Evolutionary conservation across 495 filamentous ascomycete species (phyloP), one percentile per base, ranked within the genome.

Genomic region (Penicillium arizonense): DNA sequence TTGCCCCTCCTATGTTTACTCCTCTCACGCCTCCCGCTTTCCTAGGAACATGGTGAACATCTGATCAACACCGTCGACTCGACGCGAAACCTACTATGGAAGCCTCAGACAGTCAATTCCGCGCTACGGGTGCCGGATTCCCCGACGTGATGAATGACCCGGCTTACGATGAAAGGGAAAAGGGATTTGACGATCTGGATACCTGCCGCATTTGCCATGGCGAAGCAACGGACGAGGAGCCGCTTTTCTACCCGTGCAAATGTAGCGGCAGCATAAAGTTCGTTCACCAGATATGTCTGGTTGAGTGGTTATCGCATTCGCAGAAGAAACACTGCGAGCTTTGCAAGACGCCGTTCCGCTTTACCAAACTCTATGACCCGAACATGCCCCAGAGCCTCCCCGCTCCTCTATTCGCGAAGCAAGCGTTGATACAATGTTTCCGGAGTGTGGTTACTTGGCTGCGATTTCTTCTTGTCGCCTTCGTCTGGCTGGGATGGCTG

Each of bases 261-360:
- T 99, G 94, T 75, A 96, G 89, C 64, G 94, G 94, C 13, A 96
- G 91, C 70, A 99, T 99, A 72, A 97, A 96, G 70, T 92, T 88
- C 62, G 94, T 99, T 44, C 94, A 99, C 72, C 94, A 99, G 68
- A 87, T 91, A 58, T 99, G 94, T 67, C 74, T 99, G 65, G 95
- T 97, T 82, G 91, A 97, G 74, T 99, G 94, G 94, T 76, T 99
- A 16, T 88, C 90, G 21, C 94, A 99, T 67, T 96, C 91, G 1
- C 92, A 97, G 67, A 97, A 97, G 82, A 97, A 97, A 69, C 87
- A 97, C 78, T 99, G 94, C 75, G 94, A 99, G 77, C 84, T 99
- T 13, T 99, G 94, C 83, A 97, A 97, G 70, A 99, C 95, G 18
- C 84, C 90, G 1, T 99, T 97, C 67, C 87, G 89, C 34, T 99